Base-by-base conservation (phyloP, 495 filamentous ascomycete genomes). In the Xylaria nigripes region DNA sequence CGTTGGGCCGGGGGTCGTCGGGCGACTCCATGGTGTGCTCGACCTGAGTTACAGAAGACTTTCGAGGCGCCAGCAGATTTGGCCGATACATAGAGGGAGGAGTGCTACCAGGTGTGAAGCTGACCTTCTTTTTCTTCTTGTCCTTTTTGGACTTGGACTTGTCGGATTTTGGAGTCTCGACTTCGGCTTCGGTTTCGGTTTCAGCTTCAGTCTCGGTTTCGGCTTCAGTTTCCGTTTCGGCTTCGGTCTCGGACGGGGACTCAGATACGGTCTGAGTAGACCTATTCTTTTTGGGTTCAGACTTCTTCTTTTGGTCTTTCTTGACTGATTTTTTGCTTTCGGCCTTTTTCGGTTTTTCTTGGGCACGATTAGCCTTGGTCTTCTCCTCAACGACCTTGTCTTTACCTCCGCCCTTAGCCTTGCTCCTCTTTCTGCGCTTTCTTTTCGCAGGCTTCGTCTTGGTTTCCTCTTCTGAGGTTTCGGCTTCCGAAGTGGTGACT, bases 1-100 rank as follows among this genome's bases (percentile, higher is more conserved):
- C 71, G 55, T 80, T 80, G 18, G 76, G 76, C 1, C 64, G 67
- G 18, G 74, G 72, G 51, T 77, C 74, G 0, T 61, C 46, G n/a
- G 61, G 51, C 22, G 66, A 62, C 34, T 77, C 70, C 6, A 75
- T 50, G 8, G 64, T 56, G 48, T 77, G 73, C 54, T 78, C 76
- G 6, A 75, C 58, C 19, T 72, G 57, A 19, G 78, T 40, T 7
- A 74, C 64, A 10, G 68, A 62, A 27, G 69, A 58, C n/a, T 66
- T 61, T 32, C 58, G 44, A 23, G 69, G 69, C 49, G 69, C 45
- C 36, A 76, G 62, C 48, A 70, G 61, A 44, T 68, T 59, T 0
- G 58, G 54, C 7, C 65, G 60, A 15, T 50, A 57, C 6, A 46
- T 45, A 4, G 53, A 18, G 1, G 55, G 45, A 23, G 50, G 47